Base-by-base conservation (phyloP, 805 yeast genomes). In the Kuraishia floccosa region DNA sequence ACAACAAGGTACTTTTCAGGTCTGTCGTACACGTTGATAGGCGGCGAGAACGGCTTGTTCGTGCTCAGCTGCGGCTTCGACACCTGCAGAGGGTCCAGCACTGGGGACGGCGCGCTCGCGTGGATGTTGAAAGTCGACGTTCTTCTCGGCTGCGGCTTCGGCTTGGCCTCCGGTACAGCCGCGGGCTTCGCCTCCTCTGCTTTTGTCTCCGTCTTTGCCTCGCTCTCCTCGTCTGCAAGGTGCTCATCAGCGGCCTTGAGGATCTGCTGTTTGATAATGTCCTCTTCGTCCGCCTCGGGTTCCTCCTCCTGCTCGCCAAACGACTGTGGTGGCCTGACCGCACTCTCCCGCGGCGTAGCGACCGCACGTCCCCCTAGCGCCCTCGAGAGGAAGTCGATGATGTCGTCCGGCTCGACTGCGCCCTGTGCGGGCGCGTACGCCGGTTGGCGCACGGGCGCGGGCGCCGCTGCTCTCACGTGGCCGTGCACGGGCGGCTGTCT, bases 11-110 rank as follows among this genome's bases (percentile, higher is more conserved):
- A 74, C 12, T 54, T 49, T 12, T 57, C 57, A 1, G 58, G 56
- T 30, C 58, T 53, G 36, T 73, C 75, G 39, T 72, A 72, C n/a
- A 72, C 64, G 39, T 73, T 75, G 3, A 72, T 53, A 33, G 69
- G 67, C 16, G 81, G 80, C 8, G 77, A 66, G 37, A 69, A 70
- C 38, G 76, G 76, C 28, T 64, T 36, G 13, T 54, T 49, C 17
- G 55, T 35, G 24, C 57, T 52, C 8, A 51, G 38, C 37, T 62
- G 64, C 6, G 69, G 70, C 30, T 62, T 60, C 4, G 70, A 63
- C 3, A 64, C 58, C 40, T 63, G 63, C 17, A 65, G 39, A 6
- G 67, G 61, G 31, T 57, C 65, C 24, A 59, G 51, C 7, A 46
- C 36, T 6, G 59, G 56, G 1, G 56, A 42, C 22, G 54, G 51